These are phyloP conservation scores for Saccharomyces hybrid DNA, from an alignment of 1,139 yeast species.

Conservation along the genomic window DNA sequence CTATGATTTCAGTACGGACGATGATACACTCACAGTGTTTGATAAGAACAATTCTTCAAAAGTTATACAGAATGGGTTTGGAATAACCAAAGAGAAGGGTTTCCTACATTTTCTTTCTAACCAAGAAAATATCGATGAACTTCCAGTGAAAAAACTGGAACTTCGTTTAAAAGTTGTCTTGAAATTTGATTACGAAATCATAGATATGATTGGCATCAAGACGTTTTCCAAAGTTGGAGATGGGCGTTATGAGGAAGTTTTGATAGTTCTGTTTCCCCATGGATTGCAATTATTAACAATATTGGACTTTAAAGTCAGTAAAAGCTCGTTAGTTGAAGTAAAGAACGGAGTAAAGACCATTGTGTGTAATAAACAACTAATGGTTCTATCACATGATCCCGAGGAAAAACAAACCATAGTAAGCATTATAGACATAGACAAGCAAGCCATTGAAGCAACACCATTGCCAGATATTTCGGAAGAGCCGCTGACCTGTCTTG, in stretches of 20 bases:
- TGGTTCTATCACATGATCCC: constrained; percentile 17
- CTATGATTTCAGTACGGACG: constrained; percentile 26
- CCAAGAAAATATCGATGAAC: constrained; percentile 23
- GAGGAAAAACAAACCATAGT: constrained; percentile 7
- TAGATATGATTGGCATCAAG: constrained; percentile 33
- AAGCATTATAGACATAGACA: constrained; percentile 14
- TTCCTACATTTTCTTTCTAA: constrained; percentile 27
- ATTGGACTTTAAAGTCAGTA: constrained; percentile 26
- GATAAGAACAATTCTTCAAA: constrained; percentile 32
- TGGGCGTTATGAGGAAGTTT: constrained; percentile 21
- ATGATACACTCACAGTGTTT: constrained; percentile 38
- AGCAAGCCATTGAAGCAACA: constrained; percentile 11
- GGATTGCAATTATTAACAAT: constrained; percentile 38
- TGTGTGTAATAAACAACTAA: constrained; percentile 28
- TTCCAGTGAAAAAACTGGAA: constrained; percentile 31
- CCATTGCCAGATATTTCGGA: constrained; percentile 7
- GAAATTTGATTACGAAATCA: constrained; percentile 38
- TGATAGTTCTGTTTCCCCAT: constrained; percentile 35
- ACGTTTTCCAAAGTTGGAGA: constrained; percentile 20
- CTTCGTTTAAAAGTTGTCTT: constrained; percentile 40
- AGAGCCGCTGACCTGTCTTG: constrained; percentile 11
- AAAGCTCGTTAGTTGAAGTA: constrained; percentile 23
- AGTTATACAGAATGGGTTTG: constrained; percentile 43
- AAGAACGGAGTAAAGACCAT: constrained; percentile 26
- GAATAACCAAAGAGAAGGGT: constrained; percentile 31